Percentiles rank a stretch among this genome's conserved stretches.
Evolutionary conservation across 495 filamentous ascomycete species (phyloP).

Genomic region (Mycothermus thermophilus): DNA sequence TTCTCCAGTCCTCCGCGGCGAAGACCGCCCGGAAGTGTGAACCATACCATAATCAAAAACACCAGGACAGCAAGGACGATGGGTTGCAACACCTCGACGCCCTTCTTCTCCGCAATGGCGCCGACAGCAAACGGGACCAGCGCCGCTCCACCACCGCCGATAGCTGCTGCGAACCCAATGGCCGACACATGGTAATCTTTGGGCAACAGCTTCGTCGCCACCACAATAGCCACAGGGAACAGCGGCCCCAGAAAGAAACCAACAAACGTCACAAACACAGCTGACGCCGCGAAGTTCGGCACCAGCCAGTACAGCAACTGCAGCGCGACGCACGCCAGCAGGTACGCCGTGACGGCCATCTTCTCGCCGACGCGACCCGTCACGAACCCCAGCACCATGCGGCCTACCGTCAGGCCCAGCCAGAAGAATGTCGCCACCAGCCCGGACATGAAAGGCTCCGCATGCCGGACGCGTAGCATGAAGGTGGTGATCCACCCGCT

Average conservation of each 20-base stretch:
- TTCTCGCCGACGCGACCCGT: slow-evolving; percentile 64
- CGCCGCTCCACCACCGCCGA: slow-evolving; percentile 67
- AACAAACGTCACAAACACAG: slow-evolving; percentile 57
- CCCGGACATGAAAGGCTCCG: slow-evolving; percentile 55
- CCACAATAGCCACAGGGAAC: slow-evolving; percentile 66
- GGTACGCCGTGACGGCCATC: slow-evolving; percentile 44
- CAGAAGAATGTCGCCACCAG: slow-evolving; percentile 77
- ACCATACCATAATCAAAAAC: slow-evolving; percentile 45
- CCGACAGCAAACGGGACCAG: slow-evolving; percentile 76
- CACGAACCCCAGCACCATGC: slow-evolving; percentile 55
- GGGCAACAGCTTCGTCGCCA: slow-evolving; percentile 70
- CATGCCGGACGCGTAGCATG: slow-evolving; percentile 61
- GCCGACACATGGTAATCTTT: slow-evolving; percentile 63
- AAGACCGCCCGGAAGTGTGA: slow-evolving; percentile 18
- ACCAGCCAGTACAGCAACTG: slow-evolving; percentile 76
- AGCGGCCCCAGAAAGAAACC: slow-evolving; percentile 73
- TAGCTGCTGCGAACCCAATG: slow-evolving; percentile 71
- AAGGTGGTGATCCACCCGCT: slow-evolving; percentile 86
- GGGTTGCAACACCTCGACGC: slow-evolving; percentile 66
- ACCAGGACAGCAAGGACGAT: slow-evolving; percentile 55
- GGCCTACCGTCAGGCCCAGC: slow-evolving; percentile 64
- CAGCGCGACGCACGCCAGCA: slow-evolving; percentile 47
- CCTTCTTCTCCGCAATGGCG: slow-evolving; percentile 66
- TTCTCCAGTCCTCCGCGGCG: slow-evolving; percentile 20
- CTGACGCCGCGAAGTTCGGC: slow-evolving; percentile 58